Conservation (phyloP, 2,329 filamentous ascomycete species). For the Aspergillus caelatus region DNA sequence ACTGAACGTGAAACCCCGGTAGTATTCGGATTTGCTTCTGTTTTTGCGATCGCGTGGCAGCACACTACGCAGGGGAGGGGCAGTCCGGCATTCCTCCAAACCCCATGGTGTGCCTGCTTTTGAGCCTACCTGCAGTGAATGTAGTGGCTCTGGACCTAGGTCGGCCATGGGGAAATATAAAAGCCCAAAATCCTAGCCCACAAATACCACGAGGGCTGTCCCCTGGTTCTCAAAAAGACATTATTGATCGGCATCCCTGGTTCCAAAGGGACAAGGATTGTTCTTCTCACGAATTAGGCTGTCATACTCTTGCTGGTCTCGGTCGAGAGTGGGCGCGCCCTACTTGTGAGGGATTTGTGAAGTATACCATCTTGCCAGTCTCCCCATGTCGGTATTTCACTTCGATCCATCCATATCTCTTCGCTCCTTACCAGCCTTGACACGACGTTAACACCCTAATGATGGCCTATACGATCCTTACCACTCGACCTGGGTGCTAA, state of each 20-base stretch:
- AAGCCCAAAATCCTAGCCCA: background rate
- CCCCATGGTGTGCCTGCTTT: background rate
- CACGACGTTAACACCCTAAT: slow-evolving; percentile 6
- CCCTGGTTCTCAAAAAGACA: background rate
- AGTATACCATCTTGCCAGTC: slow-evolving; percentile 14
- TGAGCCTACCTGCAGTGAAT: background rate
- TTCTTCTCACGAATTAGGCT: background rate
- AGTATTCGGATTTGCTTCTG: slow-evolving; percentile 24
- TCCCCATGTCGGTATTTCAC: slow-evolving; percentile 4
- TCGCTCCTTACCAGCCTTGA: background rate
- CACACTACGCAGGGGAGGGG: slow-evolving; percentile 10
- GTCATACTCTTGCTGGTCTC: slow-evolving; percentile 2
- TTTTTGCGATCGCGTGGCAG: slow-evolving; percentile 21
- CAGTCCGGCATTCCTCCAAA: slow-evolving; percentile 10
- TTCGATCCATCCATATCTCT: background rate
- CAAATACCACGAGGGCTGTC: background rate
- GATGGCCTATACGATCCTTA: slow-evolving; percentile 13
- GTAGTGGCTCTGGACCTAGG: background rate
- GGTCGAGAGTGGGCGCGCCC: background rate
- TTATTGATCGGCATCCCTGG: slow-evolving; percentile 4
- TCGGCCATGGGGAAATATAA: background rate
- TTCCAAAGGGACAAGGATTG: background rate
- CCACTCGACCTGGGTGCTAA: slow-evolving; percentile 10
- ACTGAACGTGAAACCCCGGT: slow-evolving; percentile 10
- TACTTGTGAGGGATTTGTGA: background rate